A percentile compares a stretch with the other conserved stretches of the same genome.
These are phyloP conservation scores for Aspergillus ruber DNA, from an alignment of 2,329 filamentous ascomycete genomes.

Conservation along the genomic window DNA sequence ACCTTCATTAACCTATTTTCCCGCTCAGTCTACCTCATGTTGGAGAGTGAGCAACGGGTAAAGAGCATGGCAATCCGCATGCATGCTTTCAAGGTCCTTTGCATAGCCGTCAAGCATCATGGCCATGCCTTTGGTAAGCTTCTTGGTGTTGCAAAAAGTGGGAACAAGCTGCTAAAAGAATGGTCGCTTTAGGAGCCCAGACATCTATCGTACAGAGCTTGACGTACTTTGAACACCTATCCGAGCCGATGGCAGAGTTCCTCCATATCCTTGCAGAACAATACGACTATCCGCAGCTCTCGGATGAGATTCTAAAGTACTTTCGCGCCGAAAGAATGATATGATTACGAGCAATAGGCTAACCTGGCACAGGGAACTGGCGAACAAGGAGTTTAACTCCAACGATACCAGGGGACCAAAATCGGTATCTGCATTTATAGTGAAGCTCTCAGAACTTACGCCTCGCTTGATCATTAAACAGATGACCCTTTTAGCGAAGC, in stretches of 20 bases:
- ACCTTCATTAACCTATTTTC: slow-evolving; percentile 91
- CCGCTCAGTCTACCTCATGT: slow-evolving; percentile 82
- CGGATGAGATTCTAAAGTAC: slow-evolving; percentile 76
- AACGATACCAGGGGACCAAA: slow-evolving; percentile 95
- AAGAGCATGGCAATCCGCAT: slow-evolving; percentile 87
- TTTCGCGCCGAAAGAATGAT: neutral
- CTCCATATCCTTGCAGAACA: slow-evolving; percentile 92
- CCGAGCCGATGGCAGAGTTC: slow-evolving; percentile 98
- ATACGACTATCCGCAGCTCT: slow-evolving; percentile 93
- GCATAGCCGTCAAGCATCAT: slow-evolving; percentile 94
- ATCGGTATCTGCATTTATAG: slow-evolving; percentile 88
- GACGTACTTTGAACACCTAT: slow-evolving; percentile 97
- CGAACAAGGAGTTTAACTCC: slow-evolving; percentile 96
- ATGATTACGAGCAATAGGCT: slow-evolving; percentile 7
- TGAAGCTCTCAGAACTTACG: slow-evolving; percentile 85
- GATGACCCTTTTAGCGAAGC: slow-evolving; percentile 89
- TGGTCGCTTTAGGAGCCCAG: slow-evolving; percentile 63
- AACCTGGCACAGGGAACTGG: slow-evolving; percentile 61
- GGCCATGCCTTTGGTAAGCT: slow-evolving; percentile 85
- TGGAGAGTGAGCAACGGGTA: slow-evolving; percentile 88
- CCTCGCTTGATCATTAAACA: slow-evolving; percentile 93
- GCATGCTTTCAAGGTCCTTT: slow-evolving; percentile 95
- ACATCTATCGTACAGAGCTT: slow-evolving; percentile 96
- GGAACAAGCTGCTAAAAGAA: neutral
- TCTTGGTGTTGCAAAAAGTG: neutral